Percentiles rank a stretch among this genome's conserved stretches.
These are phyloP conservation scores for Carex scoparia DNA, from an alignment of 176 grass and related monocot species.

Conservation along the genomic window DNA sequence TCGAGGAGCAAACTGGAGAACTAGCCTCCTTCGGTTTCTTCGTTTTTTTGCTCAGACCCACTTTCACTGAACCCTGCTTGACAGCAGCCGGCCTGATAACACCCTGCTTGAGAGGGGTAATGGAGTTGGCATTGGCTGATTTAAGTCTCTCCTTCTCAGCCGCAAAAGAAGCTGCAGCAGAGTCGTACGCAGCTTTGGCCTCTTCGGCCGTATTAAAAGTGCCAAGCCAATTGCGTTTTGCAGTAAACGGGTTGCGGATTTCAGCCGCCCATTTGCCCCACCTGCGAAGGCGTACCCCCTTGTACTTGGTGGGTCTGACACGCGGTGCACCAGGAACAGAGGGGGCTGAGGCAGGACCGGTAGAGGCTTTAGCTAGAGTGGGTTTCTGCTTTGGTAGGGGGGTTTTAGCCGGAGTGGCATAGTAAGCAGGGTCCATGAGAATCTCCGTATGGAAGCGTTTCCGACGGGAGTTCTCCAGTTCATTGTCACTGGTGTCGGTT, in stretches of 20 bases:
- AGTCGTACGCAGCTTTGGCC: slow-evolving; percentile 57
- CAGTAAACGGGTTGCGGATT: slow-evolving; percentile 81
- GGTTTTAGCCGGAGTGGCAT: neutral
- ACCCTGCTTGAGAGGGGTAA: neutral
- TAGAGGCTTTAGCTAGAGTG: neutral
- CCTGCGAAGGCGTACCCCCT: slow-evolving; percentile 67
- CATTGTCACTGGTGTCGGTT: slow-evolving; percentile 65
- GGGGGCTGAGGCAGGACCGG: neutral
- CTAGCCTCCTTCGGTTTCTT: neutral
- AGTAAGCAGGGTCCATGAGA: slow-evolving; percentile 27
- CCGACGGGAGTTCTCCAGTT: neutral
- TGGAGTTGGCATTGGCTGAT: neutral
- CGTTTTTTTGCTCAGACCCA: neutral
- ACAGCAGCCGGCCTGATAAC: neutral
- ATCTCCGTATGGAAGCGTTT: slow-evolving; percentile 48
- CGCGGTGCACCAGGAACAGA: slow-evolving; percentile 2
- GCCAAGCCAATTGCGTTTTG: slow-evolving; percentile 79
- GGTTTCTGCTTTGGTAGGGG: neutral
- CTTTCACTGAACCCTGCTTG: neutral
- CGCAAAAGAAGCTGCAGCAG: slow-evolving; percentile 42
- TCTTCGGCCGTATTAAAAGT: slow-evolving; percentile 61
- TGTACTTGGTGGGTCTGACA: slow-evolving; percentile 29
- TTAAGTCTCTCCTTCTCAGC: slow-evolving; percentile 44
- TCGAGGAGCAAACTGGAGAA: neutral
- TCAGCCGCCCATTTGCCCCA: slow-evolving; percentile 97